A percentile compares a stretch with the other conserved stretches of the same genome.
phyloP scores from a whole-genome alignment of 192 early-diverging fungal species.

The Spinellus fusiger region DNA sequence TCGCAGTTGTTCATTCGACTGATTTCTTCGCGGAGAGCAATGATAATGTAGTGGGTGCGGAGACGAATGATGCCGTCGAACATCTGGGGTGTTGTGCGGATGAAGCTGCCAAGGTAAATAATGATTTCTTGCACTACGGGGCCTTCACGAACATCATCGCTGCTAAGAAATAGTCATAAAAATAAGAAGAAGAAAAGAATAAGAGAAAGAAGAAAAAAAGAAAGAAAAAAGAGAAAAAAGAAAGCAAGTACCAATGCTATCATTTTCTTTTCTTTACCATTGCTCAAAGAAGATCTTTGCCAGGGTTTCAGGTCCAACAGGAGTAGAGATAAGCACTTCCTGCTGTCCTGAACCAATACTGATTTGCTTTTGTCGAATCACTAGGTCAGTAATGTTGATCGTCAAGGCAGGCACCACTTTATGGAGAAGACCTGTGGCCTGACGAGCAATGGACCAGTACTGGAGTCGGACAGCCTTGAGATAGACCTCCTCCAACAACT shows the following conservation, averaged over 20 bases:
- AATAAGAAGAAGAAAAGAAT: slow-evolving; percentile 1
- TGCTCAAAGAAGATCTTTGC: slow-evolving; percentile 61
- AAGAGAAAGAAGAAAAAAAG: slow-evolving; percentile 6
- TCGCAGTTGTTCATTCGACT: slow-evolving; percentile 63
- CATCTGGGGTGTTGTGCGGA: slow-evolving; percentile 55
- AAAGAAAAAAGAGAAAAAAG: slow-evolving; percentile 9
- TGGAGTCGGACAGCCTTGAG: slow-evolving; percentile 65
- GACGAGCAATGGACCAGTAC: slow-evolving; percentile 79
- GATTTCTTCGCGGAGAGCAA: slow-evolving; percentile 84
- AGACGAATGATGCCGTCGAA: slow-evolving; percentile 83
- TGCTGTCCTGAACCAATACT: slow-evolving; percentile 65
- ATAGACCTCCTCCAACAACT: slow-evolving; percentile 78
- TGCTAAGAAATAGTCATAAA: not conserved
- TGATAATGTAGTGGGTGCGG: slow-evolving; percentile 76
- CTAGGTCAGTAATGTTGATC: slow-evolving; percentile 73
- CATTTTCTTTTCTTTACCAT: slow-evolving; percentile 30
- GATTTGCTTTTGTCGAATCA: slow-evolving; percentile 71
- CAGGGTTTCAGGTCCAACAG: slow-evolving; percentile 64
- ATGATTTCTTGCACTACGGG: slow-evolving; percentile 81
- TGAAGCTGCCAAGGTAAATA: slow-evolving; percentile 70
- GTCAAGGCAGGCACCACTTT: slow-evolving; percentile 75
- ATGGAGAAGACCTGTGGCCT: slow-evolving; percentile 65
- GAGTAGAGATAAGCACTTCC: slow-evolving; percentile 64
- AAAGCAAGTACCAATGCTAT: slow-evolving; percentile 5
- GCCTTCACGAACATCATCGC: slow-evolving; percentile 57